Conservation (phyloP, 345 rosid genomes). For the Euphorbia lathyris region DNA sequence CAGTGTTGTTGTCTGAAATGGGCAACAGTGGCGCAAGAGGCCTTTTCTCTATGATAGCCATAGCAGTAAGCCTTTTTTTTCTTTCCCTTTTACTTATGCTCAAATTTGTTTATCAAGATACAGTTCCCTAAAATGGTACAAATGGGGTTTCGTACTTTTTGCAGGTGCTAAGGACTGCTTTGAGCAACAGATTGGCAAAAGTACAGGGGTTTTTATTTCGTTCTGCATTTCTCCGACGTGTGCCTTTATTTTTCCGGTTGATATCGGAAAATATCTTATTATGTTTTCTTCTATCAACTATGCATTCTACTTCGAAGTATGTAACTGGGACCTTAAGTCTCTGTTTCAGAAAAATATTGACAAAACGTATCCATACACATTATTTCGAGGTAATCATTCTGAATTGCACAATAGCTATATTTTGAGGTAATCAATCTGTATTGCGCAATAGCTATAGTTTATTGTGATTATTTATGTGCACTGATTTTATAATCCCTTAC, state of each 20-base stretch:
- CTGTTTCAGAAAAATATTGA: slow-evolving; percentile 86
- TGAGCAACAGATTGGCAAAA: slow-evolving; percentile 96
- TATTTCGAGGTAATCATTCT: slow-evolving; percentile 71
- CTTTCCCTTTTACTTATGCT: background rate
- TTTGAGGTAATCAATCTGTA: slow-evolving; percentile 48
- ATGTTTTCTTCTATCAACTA: slow-evolving; percentile 80
- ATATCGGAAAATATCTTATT: slow-evolving; percentile 87
- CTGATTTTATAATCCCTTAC: background rate
- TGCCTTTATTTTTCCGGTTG: slow-evolving; percentile 76
- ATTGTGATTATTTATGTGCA: background rate
- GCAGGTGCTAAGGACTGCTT: slow-evolving; percentile 82
- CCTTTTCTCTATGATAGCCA: slow-evolving; percentile 67
- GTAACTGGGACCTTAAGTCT: slow-evolving; percentile 84
- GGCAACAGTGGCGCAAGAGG: slow-evolving; percentile 85
- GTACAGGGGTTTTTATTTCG: slow-evolving; percentile 97
- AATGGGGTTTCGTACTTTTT: slow-evolving; percentile 15
- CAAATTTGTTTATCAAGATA: background rate
- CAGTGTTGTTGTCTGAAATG: slow-evolving; percentile 76
- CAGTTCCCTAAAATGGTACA: background rate
- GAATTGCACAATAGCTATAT: background rate
- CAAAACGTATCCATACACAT: slow-evolving; percentile 77
- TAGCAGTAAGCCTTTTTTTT: slow-evolving; percentile 56
- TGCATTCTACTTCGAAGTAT: slow-evolving; percentile 84
- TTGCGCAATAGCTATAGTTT: background rate
- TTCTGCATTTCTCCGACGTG: slow-evolving; percentile 89